Base-by-base conservation (phyloP, 129 eudicot species). In the Sambucus nigra region DNA sequence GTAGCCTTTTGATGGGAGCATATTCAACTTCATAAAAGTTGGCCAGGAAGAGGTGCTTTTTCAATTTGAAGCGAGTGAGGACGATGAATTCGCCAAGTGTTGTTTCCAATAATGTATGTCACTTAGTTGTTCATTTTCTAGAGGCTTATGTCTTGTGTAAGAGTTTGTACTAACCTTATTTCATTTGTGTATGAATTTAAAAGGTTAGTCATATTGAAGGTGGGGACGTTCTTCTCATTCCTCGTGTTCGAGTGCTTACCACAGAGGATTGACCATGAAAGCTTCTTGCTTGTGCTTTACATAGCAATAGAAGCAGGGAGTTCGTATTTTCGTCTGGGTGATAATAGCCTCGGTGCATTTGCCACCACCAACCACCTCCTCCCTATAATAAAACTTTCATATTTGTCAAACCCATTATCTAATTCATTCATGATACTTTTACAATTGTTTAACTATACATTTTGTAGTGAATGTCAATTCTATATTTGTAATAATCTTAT, bases 301-400 rank as follows among this genome's bases (percentile, higher is more conserved):
- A 80, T 92, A 96, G 99, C 99, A 32, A 66, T 61, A 2, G 99
- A 86, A 82, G 99, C 94, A 0, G 81, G 76, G 57, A 82, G 75
- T 58, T 94, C 99, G 1, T 92, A 77, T 78, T 92, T 92, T 33
- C 84, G 99, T 18, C n/a, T 92, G 65, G 99, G 99, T 48, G 86
- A 92, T 81, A 86, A 92, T 39, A 92, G 99, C 72, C 69, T 92
- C 71, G 99, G 99, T 75, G 99, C 99, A 35, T 92, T 92, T 75
- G 99, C 96, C 48, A 92, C 99, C 55, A 92, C 86, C 62, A 92
- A 92, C 53, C 99, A 92, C 61, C 96, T 92, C 56, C 99, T 84
- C 29, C 25, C 23, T 48, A 28, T 47, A 7, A 25, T 6, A n/a
- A 12, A 9, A 18, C 28, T 26, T 35, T 35, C 42, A 18, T 15